Conservation (phyloP, 1,139 yeast genomes). For the Casaregolazyma suthepensis region DNA sequence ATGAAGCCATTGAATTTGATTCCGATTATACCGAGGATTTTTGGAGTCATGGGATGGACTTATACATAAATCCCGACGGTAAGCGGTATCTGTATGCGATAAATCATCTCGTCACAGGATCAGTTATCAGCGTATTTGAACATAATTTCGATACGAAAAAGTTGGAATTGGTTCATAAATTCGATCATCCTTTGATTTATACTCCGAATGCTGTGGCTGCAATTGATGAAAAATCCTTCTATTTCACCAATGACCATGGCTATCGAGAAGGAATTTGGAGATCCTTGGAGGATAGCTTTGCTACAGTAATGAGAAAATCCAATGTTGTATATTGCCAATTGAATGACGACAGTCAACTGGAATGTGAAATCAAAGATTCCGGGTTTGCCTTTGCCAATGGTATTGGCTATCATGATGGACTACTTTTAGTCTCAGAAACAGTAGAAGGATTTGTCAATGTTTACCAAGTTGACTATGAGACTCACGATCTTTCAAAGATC, state of each 20-base stretch:
- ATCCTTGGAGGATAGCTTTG: conserved; percentile 7
- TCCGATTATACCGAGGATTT: conserved; percentile 6
- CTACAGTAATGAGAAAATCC: conserved; percentile 1
- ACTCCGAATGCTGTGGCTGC: conserved; percentile 12
- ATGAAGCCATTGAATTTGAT: background rate
- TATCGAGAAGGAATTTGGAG: conserved; percentile 4
- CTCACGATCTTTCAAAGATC: background rate
- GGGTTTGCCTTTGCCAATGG: conserved; percentile 3
- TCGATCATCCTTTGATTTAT: conserved; percentile 7
- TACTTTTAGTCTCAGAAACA: conserved; percentile 2
- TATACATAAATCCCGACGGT: conserved; percentile 3
- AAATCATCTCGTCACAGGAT: conserved; percentile 7
- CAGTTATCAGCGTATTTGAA: conserved; percentile 5
- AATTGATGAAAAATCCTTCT: conserved; percentile 8
- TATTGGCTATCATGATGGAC: background rate
- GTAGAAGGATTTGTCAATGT: background rate
- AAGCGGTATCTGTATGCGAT: conserved; percentile 6
- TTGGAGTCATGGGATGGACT: conserved; percentile 10
- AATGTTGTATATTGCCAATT: background rate
- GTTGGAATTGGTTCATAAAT: conserved; percentile 2
- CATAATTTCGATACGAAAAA: conserved; percentile 7
- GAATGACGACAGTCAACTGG: background rate
- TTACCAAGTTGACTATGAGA: background rate
- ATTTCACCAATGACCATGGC: conserved; percentile 11
- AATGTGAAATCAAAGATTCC: background rate